Percentiles rank a stretch among this genome's conserved stretches.
Conservation (phyloP, 306 rosid species). For the Pterocarpus macrocarpus region DNA sequence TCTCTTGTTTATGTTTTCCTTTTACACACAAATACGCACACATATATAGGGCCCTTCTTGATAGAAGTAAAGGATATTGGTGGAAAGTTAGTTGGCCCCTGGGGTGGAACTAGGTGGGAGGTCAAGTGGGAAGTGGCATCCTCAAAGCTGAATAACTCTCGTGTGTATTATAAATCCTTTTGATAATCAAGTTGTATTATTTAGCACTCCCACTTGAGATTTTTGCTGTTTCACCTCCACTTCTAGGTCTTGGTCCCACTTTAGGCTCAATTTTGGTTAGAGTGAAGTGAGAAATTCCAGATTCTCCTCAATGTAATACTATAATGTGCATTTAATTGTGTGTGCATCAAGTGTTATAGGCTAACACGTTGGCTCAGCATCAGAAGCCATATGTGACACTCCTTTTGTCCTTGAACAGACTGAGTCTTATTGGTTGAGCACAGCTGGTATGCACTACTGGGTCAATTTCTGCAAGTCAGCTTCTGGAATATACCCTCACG, state of each 20-base stretch:
- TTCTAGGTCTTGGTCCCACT: neutral
- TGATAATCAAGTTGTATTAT: neutral
- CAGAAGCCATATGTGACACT: neutral
- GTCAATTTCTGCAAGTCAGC: constrained; percentile 42
- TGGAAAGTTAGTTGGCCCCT: neutral
- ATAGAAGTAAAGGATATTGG: neutral
- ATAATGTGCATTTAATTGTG: neutral
- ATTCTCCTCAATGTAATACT: neutral
- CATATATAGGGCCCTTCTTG: neutral
- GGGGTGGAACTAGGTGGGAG: neutral
- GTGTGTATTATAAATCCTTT: neutral
- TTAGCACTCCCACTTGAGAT: neutral
- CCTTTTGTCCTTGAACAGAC: constrained; percentile 43
- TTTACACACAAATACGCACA: neutral
- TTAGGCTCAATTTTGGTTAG: constrained; percentile 14
- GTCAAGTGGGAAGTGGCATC: neutral
- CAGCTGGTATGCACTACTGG: neutral
- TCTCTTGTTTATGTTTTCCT: constrained; percentile 23
- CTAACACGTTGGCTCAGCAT: neutral
- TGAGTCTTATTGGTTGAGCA: neutral
- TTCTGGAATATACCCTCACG: constrained; percentile 30
- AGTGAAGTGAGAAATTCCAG: neutral
- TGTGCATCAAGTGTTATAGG: neutral
- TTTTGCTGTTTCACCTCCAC: neutral
- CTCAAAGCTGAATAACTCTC: neutral